Evolutionary conservation across 1,284 basidiomycete species (phyloP).

Genomic region (Xerocomus minutiporus): DNA sequence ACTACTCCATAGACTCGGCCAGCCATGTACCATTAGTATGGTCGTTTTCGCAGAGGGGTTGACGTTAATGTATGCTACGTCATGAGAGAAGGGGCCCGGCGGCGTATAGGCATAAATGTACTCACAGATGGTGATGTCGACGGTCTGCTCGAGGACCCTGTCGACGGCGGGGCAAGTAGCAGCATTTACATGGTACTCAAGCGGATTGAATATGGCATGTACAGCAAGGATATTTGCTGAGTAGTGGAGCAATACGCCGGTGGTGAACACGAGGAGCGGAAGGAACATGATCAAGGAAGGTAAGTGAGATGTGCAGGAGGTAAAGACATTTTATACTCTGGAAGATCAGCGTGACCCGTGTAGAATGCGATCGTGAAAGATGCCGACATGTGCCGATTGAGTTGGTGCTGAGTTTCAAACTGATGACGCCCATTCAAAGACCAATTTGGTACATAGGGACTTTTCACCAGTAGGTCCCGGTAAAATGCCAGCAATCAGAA

Average conservation of each 20-base stretch:
- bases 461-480: not conserved
- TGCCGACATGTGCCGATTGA: no score
- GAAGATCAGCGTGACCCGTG: not conserved
- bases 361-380: no score
- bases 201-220: slow-evolving; percentile 36
- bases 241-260: slow-evolving; percentile 5
- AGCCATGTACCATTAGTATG: slow-evolving; percentile 67
- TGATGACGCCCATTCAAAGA: not conserved
- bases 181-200: slow-evolving; percentile 33
- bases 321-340: slow-evolving; percentile 1
- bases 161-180: slow-evolving; percentile 39
- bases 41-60: slow-evolving; percentile 49
- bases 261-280: slow-evolving; percentile 3
- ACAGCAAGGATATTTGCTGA: not conserved
- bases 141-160: slow-evolving; percentile 29
- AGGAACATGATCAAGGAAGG: slow-evolving; percentile 4
- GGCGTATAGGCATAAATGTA: slow-evolving; percentile 2
- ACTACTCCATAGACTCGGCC: slow-evolving; percentile 69
- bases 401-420: not conserved
- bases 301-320: not conserved
- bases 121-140: slow-evolving; percentile 40
- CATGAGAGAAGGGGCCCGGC: not conserved
- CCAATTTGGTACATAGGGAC: no score
- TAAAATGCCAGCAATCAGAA: not conserved
- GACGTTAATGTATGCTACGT: slow-evolving; percentile 58